Evolutionary conservation across 1,284 basidiomycete genomes (phyloP).

Genomic region (Cutaneotrichosporon mucoides): DNA sequence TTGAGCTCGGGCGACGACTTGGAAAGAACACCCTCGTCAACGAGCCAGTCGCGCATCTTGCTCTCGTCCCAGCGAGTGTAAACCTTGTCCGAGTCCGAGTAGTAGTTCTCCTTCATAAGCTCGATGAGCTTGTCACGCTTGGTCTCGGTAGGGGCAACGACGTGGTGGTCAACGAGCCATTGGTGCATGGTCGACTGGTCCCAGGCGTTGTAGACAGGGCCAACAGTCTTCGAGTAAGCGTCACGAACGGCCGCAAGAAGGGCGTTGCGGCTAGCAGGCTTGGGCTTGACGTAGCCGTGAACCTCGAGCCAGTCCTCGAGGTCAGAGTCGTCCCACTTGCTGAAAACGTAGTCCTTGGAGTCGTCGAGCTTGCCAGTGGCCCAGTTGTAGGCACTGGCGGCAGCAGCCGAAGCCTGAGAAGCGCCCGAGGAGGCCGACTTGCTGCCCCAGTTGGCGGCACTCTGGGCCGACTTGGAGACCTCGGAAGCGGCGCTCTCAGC

Average conservation of each 20-base stretch:
- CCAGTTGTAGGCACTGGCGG: conserved; percentile 53
- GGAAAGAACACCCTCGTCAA: conserved; percentile 46
- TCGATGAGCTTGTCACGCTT: conserved; percentile 66
- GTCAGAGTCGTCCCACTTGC: conserved; percentile 75
- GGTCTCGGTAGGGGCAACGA: conserved; percentile 58
- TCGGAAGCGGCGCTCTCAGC: conserved; percentile 4
- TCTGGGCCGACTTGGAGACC: conserved; percentile 3
- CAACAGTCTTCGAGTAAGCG: conserved; percentile 59
- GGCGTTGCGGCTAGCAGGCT: conserved; percentile 62
- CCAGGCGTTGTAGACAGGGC: conserved; percentile 77
- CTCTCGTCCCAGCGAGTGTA: conserved; percentile 62
- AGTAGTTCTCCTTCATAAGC: conserved; percentile 77
- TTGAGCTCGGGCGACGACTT: conserved; percentile 12
- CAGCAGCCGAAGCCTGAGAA: conserved; percentile 21
- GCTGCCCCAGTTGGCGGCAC: conserved; percentile 3
- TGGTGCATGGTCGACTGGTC: conserved; percentile 75
- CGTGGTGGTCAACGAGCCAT: conserved; percentile 75
- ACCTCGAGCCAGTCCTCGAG: conserved; percentile 63
- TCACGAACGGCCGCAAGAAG: conserved; percentile 64
- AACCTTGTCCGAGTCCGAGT: conserved; percentile 58
- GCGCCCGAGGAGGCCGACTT: conserved; percentile 1
- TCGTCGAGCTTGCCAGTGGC: conserved; percentile 58
- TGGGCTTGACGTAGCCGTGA: conserved; percentile 62
- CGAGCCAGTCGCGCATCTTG: conserved; percentile 50
- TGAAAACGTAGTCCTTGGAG: conserved; percentile 79